Conservation (phyloP, 176 grass and related monocot species). For the Zea luxurians region DNA sequence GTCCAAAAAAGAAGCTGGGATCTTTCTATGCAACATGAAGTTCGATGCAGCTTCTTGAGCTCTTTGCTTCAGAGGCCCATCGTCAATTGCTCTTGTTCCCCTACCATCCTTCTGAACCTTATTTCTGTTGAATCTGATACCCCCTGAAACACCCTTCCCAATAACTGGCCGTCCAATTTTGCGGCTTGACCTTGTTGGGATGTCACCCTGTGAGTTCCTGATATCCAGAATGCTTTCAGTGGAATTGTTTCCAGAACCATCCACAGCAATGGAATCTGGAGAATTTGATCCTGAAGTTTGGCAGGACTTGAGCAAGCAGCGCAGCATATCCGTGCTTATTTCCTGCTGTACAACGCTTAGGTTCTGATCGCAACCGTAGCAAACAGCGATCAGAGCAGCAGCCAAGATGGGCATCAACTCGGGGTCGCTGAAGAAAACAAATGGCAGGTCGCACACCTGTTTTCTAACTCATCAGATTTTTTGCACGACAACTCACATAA, state of each 20-base stretch:
- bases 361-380: slow-evolving; percentile 94
- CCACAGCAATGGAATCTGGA: slow-evolving; percentile 41
- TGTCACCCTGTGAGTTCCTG: slow-evolving; percentile 55
- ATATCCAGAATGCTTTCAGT: slow-evolving; percentile 50
- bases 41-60: slow-evolving; percentile 56
- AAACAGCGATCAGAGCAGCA: slow-evolving; percentile 73
- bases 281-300: slow-evolving; percentile 41
- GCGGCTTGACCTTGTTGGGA: slow-evolving; percentile 58
- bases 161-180: slow-evolving; percentile 49
- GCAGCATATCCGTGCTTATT: slow-evolving; percentile 93
- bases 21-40: slow-evolving; percentile 85
- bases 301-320: slow-evolving; percentile 73
- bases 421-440: slow-evolving; percentile 83
- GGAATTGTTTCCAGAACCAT: slow-evolving; percentile 48
- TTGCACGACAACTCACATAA: background rate
- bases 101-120: slow-evolving; percentile 70
- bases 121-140: slow-evolving; percentile 54
- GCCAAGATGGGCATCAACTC: slow-evolving; percentile 78
- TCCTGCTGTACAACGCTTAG: slow-evolving; percentile 83
- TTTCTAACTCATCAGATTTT: slow-evolving; percentile 50
- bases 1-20: slow-evolving; percentile 85
- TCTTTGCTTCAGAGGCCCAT: slow-evolving; percentile 65
- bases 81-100: slow-evolving; percentile 59
- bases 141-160: slow-evolving; percentile 56
- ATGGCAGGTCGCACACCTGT: slow-evolving; percentile 98